A percentile compares a stretch with the other conserved stretches of the same genome.
phyloP scores from a whole-genome alignment of 805 yeast species.

The Starmerella apis region DNA sequence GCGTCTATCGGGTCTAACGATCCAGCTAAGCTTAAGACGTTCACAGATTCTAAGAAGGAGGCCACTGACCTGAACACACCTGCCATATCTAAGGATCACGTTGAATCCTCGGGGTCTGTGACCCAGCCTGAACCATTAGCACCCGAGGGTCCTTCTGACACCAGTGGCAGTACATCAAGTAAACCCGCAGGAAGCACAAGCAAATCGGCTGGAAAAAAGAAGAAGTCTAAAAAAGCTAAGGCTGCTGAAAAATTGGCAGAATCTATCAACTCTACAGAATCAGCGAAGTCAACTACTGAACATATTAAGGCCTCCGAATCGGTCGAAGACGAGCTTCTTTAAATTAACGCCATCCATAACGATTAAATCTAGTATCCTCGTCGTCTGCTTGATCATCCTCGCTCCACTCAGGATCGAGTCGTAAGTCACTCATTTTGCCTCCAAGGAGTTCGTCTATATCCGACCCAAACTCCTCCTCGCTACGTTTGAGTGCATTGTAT shows the following conservation, averaged over 20 bases:
- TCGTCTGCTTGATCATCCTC: conserved; percentile 19
- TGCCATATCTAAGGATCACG: too few species aligned
- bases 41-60: not conserved
- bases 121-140: too few species aligned
- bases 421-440: conserved; percentile 16
- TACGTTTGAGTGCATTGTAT: too few species aligned
- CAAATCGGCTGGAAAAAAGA: not conserved
- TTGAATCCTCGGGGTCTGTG: too few species aligned
- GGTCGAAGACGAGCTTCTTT: conserved; percentile 7
- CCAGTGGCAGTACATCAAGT: too few species aligned
- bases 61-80: not conserved
- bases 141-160: not conserved
- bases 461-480: conserved; percentile 16
- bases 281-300: not conserved
- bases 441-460: conserved; percentile 15
- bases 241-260: not conserved
- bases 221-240: not conserved
- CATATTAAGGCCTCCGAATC: not conserved
- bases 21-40: not conserved
- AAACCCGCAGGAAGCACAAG: too few species aligned
- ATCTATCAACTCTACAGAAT: not conserved
- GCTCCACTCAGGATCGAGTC: conserved; percentile 23
- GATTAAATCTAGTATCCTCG: not conserved
- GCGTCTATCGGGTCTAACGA: not conserved
- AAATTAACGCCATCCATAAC: conserved; percentile 15